Conservation (phyloP, 129 eudicot genomes). For the Centrapalus pauciflorus region DNA sequence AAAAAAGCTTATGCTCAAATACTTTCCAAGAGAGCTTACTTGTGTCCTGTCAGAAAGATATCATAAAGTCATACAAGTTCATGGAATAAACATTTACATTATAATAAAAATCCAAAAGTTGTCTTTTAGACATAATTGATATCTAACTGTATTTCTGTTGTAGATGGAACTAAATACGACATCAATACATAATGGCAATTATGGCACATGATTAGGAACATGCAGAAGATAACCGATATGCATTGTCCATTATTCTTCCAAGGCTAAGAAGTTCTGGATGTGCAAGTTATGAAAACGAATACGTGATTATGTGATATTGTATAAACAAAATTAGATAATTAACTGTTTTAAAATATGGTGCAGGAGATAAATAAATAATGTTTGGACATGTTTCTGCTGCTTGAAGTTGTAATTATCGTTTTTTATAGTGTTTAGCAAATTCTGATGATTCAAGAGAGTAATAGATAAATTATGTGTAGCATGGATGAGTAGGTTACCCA, state of each 20-base stretch:
- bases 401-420: too few relatives aligned
- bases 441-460: too few relatives aligned
- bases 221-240: not conserved
- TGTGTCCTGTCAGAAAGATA: conserved; percentile 57
- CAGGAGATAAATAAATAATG: too few relatives aligned
- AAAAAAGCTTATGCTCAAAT: conserved; percentile 77
- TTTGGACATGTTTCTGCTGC: too few relatives aligned
- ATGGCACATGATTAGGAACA: not conserved
- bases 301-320: too few relatives aligned
- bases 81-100: not conserved
- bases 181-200: not conserved
- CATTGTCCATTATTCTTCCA: not conserved
- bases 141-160: not conserved
- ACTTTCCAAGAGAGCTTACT: conserved; percentile 81
- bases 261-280: too few relatives aligned
- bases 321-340: too few relatives aligned
- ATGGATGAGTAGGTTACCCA: too few relatives aligned
- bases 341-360: too few relatives aligned
- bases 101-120: not conserved
- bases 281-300: too few relatives aligned
- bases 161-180: not conserved
- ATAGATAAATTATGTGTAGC: too few relatives aligned
- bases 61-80: not conserved
- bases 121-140: not conserved
- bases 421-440: too few relatives aligned